Percentiles rank a stretch among this genome's conserved stretches.
Conservation (phyloP, 768 basidiomycete genomes). For the Psilocybe subaeruginosa region DNA sequence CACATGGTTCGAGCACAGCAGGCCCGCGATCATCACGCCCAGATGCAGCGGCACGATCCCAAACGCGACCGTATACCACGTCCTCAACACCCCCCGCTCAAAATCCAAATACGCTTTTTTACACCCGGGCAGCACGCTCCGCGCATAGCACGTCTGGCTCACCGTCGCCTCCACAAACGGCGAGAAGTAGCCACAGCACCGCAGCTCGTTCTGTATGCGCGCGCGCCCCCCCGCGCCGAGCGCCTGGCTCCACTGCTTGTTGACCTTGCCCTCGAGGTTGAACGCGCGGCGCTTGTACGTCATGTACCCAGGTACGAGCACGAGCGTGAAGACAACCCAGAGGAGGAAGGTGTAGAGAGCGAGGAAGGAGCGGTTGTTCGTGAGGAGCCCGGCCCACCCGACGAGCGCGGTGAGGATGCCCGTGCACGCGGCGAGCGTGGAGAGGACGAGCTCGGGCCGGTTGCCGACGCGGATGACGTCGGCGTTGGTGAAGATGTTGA, state of each 20-base stretch:
- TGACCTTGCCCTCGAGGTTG: slow-evolving; percentile 76
- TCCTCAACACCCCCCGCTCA: slow-evolving; percentile 51
- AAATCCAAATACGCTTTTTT: slow-evolving; percentile 66
- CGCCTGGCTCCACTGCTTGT: slow-evolving; percentile 67
- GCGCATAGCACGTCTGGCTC: slow-evolving; percentile 73
- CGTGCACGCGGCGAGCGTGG: slow-evolving; percentile 63
- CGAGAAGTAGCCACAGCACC: slow-evolving; percentile 81
- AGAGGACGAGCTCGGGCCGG: slow-evolving; percentile 62
- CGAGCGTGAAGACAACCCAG: slow-evolving; percentile 73
- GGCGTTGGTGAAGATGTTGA: slow-evolving; percentile 68
- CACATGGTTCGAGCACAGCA: slow-evolving; percentile 82
- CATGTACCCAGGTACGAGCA: slow-evolving; percentile 78
- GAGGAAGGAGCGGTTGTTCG: slow-evolving; percentile 85
- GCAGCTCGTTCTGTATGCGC: slow-evolving; percentile 71
- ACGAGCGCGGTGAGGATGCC: slow-evolving; percentile 67
- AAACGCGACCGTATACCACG: slow-evolving; percentile 74
- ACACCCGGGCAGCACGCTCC: slow-evolving; percentile 74
- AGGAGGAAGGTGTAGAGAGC: slow-evolving; percentile 75
- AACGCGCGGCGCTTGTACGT: slow-evolving; percentile 65
- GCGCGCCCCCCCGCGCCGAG: slow-evolving; percentile 62
- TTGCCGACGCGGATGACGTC: slow-evolving; percentile 75
- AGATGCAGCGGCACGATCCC: slow-evolving; percentile 70
- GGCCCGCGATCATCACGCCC: slow-evolving; percentile 58
- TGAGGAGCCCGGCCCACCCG: slow-evolving; percentile 80
- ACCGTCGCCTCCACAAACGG: slow-evolving; percentile 83